Evolutionary conservation across 2,329 filamentous ascomycete species (phyloP).

Genomic region (Colletotrichum sublineola): DNA sequence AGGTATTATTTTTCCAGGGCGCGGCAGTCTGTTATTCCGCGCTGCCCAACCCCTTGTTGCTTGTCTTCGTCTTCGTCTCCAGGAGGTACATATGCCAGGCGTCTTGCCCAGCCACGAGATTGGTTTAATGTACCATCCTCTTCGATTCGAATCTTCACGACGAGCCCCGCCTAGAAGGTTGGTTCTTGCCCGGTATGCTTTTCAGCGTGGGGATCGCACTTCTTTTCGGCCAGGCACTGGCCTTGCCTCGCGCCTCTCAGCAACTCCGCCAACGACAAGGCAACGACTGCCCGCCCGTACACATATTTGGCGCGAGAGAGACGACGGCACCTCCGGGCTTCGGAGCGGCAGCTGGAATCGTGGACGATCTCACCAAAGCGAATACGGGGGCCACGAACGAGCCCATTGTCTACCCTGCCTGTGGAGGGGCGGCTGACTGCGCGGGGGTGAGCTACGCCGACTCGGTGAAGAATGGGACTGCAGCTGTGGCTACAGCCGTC

Average conservation of each 20-base stretch:
- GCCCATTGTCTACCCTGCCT: conserved; percentile 71
- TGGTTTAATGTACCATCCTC: conserved; percentile 18
- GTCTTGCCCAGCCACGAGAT: neutral
- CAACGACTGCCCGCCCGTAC: conserved; percentile 54
- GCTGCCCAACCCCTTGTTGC: neutral
- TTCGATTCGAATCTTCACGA: conserved; percentile 11
- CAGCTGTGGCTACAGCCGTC: conserved; percentile 70
- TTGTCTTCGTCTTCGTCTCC: neutral
- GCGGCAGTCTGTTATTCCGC: conserved; percentile 3
- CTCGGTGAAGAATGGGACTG: conserved; percentile 69
- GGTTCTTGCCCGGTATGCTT: conserved; percentile 27
- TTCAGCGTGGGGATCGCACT: conserved; percentile 23
- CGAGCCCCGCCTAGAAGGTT: neutral
- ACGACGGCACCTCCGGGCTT: conserved; percentile 65
- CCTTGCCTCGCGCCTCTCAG: conserved; percentile 9
- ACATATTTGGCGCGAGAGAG: conserved; percentile 63
- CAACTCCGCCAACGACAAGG: conserved; percentile 16
- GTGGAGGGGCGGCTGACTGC: conserved; percentile 70
- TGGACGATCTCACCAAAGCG: conserved; percentile 62
- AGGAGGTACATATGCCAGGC: conserved; percentile 13
- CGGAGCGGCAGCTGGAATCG: conserved; percentile 63
- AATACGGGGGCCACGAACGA: conserved; percentile 66
- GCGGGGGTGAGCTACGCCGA: conserved; percentile 71
- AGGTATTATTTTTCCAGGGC: neutral
- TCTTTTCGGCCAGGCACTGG: conserved; percentile 31